Conservation (phyloP, 2,329 filamentous ascomycete species). For the Clarireedia paspali region DNA sequence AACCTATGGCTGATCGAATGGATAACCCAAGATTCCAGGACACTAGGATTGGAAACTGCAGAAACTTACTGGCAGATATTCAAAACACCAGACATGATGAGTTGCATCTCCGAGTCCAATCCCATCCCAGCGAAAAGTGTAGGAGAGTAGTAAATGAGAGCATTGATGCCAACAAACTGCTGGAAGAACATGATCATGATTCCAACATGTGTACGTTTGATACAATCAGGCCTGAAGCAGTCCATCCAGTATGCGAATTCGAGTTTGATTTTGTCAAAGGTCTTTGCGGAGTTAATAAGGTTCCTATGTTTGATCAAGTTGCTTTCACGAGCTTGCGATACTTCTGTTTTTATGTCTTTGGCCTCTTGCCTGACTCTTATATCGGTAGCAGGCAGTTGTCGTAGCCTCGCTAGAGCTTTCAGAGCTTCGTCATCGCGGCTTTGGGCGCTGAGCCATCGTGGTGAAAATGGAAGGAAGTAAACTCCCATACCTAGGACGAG, state of each 20-base stretch:
- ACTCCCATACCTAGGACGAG: slow-evolving; percentile 32
- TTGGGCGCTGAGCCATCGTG: slow-evolving; percentile 33
- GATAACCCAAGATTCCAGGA: too few relatives aligned
- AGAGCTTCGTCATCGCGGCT: slow-evolving; percentile 40
- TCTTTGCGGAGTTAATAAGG: slow-evolving; percentile 5
- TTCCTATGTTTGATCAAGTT: slow-evolving; percentile 33
- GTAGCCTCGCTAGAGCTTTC: slow-evolving; percentile 42
- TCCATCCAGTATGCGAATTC: slow-evolving; percentile 43
- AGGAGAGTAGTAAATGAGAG: slow-evolving; percentile 36
- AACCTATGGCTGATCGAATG: too few relatives aligned
- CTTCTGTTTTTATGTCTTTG: slow-evolving; percentile 38
- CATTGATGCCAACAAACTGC: slow-evolving; percentile 46
- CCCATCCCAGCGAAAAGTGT: slow-evolving; percentile 18
- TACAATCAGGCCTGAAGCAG: slow-evolving; percentile 41
- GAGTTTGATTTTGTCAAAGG: slow-evolving; percentile 33
- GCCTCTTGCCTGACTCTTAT: slow-evolving; percentile 43
- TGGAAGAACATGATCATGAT: slow-evolving; percentile 49
- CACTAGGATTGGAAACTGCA: slow-evolving; percentile 26
- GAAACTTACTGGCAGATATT: slow-evolving; percentile 29
- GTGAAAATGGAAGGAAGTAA: slow-evolving; percentile 39
- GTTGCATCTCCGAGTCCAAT: slow-evolving; percentile 34
- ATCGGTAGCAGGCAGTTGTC: slow-evolving; percentile 41
- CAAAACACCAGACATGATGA: slow-evolving; percentile 45
- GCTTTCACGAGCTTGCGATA: slow-evolving; percentile 29
- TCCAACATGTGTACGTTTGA: slow-evolving; percentile 42